Conservation (phyloP, 78 protist species). For the Protostelium mycophagum region DNA sequence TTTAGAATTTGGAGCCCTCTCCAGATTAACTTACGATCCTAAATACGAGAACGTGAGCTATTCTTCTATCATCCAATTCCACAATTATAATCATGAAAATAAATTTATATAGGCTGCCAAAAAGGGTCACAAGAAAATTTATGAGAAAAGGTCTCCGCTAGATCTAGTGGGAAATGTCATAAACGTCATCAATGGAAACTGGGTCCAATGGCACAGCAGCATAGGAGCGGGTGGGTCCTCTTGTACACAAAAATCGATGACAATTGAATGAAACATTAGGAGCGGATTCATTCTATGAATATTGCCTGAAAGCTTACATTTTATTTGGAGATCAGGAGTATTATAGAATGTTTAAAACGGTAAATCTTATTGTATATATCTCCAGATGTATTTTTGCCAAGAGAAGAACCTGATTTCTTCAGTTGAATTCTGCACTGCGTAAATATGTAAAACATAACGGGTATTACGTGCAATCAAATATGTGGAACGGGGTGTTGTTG, state of each 20-base stretch:
- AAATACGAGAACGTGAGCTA: conserved; percentile 31
- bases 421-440: neutral
- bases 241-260: neutral
- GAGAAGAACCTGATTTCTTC: too few relatives aligned
- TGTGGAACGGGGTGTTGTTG: conserved; percentile 39
- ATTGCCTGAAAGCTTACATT: conserved; percentile 70
- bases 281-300: conserved; percentile 87
- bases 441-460: conserved; percentile 16
- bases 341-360: conserved; percentile 19
- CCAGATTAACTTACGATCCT: conserved; percentile 43
- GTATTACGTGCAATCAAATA: conserved; percentile 72
- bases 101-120: conserved; percentile 30
- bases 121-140: conserved; percentile 40
- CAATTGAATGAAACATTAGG: neutral
- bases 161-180: conserved; percentile 84
- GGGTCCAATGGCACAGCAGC: conserved; percentile 70
- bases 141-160: conserved; percentile 34
- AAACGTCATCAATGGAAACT: conserved; percentile 58
- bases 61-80: too few relatives aligned
- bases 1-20: conserved; percentile 73
- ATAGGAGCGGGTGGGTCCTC: conserved; percentile 74
- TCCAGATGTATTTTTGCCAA: too few relatives aligned
- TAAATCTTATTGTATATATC: neutral
- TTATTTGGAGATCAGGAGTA: conserved; percentile 52
- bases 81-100: neutral